A percentile compares a stretch with the other conserved stretches of the same genome.
These are phyloP conservation scores for Mucor ambiguus DNA, from an alignment of 371 early-diverging fungal genomes.

Conservation along the genomic window DNA sequence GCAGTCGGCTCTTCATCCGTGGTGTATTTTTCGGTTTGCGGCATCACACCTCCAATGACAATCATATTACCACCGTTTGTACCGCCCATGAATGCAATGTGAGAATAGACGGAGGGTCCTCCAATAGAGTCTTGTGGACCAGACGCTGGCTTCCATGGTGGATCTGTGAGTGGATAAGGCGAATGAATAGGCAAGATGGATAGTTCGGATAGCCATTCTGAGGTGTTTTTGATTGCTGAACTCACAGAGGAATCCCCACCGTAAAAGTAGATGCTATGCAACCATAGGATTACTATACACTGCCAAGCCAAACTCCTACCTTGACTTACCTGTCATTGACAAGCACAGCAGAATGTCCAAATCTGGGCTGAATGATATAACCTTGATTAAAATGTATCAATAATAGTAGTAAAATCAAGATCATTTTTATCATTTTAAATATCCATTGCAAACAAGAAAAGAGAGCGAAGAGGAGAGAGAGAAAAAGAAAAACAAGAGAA, in stretches of 20 bases:
- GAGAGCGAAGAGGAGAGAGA: background rate
- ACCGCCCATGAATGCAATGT: constrained; percentile 40
- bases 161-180: constrained; percentile 33
- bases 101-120: constrained; percentile 44
- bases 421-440: constrained; percentile 1
- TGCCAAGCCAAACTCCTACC: background rate
- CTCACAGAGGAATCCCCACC: constrained; percentile 44
- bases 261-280: constrained; percentile 43
- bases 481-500: background rate
- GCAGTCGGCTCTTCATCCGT: constrained; percentile 32
- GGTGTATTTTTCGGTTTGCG: constrained; percentile 15
- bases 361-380: constrained; percentile 20
- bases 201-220: constrained; percentile 42
- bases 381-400: background rate
- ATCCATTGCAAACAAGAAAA: background rate
- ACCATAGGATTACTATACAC: background rate
- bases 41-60: constrained; percentile 41
- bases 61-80: constrained; percentile 35
- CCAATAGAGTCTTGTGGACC: constrained; percentile 42
- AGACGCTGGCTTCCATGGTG: constrained; percentile 44
- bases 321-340: constrained; percentile 23
- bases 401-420: constrained; percentile 12
- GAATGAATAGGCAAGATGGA: constrained; percentile 38
- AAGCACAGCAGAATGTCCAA: constrained; percentile 28
- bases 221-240: constrained; percentile 23